Base-by-base conservation (phyloP, 2,329 filamentous ascomycete genomes). In the Diplodia corticola region DNA sequence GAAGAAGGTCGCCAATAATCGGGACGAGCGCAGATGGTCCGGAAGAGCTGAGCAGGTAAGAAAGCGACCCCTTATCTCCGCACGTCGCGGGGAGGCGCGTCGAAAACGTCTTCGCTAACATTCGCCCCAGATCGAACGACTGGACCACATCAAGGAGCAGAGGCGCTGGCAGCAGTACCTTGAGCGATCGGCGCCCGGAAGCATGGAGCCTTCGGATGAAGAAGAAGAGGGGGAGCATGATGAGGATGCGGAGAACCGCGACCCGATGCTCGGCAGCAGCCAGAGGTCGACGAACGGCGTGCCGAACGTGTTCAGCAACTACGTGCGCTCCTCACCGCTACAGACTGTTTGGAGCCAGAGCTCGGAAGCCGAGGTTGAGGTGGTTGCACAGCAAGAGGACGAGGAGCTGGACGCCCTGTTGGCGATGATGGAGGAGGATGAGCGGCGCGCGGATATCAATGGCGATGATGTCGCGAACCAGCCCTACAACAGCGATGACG, bases 1-100 rank as follows among this genome's bases (percentile, higher is more conserved):
- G 67, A 86, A 88, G 73, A 90, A 80, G 63, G 79, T 84, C 12
- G 73, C 79, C 60, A 77, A 78, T 49, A 73, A 73, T 2, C 72
- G 82, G 49, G 81, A 84, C 4, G 81, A 84, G 5, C 75, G 74
- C 72, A 76, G 77, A 55, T 84, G 80, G 77, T 78, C 80, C 67
- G 71, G 71, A 17, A 72, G 82, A 33, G 78, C 80, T 1, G 55
- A 59, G 24, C 55, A 59, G 48, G 74, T 65, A 10, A 33, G 24
- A n/a, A 5, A 15, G 15, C n/a, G 44, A 40, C 13, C n/a, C 17
- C 20, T 15, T 5, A 5, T 26, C 10, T 15, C 13, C 12, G 53
- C 40, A 9, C 46, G 12, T 22, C 9, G 20, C 6, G 10, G 37
- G 9, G 22, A 22, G 55, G 48, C 55, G 55, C 24, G 40, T 69